phyloP scores from a whole-genome alignment of 2,329 filamentous ascomycete genomes.

The Emmonsiellopsis sp. region DNA sequence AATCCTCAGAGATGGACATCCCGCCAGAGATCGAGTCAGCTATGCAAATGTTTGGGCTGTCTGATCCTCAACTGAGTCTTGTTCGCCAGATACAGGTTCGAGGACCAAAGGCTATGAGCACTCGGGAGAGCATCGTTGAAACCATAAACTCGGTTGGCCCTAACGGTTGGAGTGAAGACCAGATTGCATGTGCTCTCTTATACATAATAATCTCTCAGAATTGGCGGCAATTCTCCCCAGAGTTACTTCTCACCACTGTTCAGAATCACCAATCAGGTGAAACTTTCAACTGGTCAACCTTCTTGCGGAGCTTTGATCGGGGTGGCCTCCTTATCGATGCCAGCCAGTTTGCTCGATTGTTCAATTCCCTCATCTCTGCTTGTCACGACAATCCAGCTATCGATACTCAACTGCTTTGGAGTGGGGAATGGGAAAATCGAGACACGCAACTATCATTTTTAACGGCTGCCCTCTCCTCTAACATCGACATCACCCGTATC shows the following conservation, averaged over 20 bases:
- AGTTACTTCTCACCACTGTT: conserved; percentile 54
- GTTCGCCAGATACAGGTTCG: conserved; percentile 60
- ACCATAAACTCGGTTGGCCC: conserved; percentile 46
- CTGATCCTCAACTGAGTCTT: conserved; percentile 36
- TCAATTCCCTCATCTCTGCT: conserved; percentile 65
- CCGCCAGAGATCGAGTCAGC: conserved; percentile 34
- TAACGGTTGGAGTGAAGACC: conserved; percentile 65
- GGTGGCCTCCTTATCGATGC: conserved; percentile 65
- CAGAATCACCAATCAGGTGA: conserved; percentile 46
- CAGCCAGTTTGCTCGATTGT: conserved; percentile 70
- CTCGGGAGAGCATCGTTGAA: conserved; percentile 59
- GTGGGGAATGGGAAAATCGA: conserved; percentile 73
- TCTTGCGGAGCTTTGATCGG: conserved; percentile 73
- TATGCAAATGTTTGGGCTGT: conserved; percentile 36
- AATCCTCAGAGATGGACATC: conserved; percentile 38
- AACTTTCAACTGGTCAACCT: conserved; percentile 55
- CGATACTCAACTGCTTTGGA: conserved; percentile 85
- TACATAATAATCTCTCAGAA: conserved; percentile 55
- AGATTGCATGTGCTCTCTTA: conserved; percentile 71
- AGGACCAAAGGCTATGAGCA: conserved; percentile 65
- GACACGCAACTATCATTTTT: conserved; percentile 92
- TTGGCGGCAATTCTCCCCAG: conserved; percentile 56
- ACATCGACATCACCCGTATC: conserved; percentile 73
- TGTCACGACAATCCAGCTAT: conserved; percentile 55
- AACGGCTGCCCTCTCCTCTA: conserved; percentile 70